These are phyloP conservation scores for Hypoxylon sp. DNA, from an alignment of 2,329 filamentous ascomycete species.

Conservation along the genomic window DNA sequence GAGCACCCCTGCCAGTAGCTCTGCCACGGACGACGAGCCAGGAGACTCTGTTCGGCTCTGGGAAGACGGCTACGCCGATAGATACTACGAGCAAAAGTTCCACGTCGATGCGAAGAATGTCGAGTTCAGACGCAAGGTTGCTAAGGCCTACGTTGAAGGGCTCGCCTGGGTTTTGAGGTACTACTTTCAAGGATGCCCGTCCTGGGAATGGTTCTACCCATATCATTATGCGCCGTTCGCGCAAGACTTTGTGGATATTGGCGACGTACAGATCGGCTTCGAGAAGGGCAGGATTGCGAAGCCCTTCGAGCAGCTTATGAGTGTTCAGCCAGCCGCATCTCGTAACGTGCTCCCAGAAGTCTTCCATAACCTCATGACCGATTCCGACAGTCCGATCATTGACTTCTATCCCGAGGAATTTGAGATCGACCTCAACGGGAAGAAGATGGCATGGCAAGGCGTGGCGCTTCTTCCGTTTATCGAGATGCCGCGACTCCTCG, in stretches of 20 bases:
- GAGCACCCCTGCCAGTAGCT: conserved; percentile 66
- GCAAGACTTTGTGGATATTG: conserved; percentile 87
- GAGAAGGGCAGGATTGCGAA: conserved; percentile 84
- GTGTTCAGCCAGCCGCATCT: conserved; percentile 91
- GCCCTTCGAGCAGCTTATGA: conserved; percentile 98
- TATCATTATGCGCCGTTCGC: conserved; percentile 99
- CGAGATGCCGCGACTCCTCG: conserved; percentile 84
- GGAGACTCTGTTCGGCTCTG: conserved; percentile 87
- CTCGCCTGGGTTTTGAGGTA: conserved; percentile 95
- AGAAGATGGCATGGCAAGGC: conserved; percentile 98
- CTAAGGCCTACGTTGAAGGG: conserved; percentile 90
- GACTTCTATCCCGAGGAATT: conserved; percentile 98
- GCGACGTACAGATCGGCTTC: conserved; percentile 80
- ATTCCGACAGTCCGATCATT: conserved; percentile 88
- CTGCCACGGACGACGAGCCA: conserved; percentile 65
- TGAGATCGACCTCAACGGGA: conserved; percentile 91
- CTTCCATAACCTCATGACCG: conserved; percentile 90
- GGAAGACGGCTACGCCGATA: conserved; percentile 94
- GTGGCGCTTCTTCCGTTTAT: conserved; percentile 95
- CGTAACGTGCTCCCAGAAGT: conserved; percentile 87
- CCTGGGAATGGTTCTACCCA: conserved; percentile 99
- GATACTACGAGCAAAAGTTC: conserved; percentile 98
- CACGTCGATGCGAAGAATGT: conserved; percentile 80
- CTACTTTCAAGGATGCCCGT: conserved; percentile 97
- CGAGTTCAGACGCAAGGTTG: conserved; percentile 88